A percentile compares a stretch with the other conserved stretches of the same genome.
These are phyloP conservation scores for Aegilops sharonensis DNA, from an alignment of 176 grass and related monocot species.

Conservation along the genomic window DNA sequence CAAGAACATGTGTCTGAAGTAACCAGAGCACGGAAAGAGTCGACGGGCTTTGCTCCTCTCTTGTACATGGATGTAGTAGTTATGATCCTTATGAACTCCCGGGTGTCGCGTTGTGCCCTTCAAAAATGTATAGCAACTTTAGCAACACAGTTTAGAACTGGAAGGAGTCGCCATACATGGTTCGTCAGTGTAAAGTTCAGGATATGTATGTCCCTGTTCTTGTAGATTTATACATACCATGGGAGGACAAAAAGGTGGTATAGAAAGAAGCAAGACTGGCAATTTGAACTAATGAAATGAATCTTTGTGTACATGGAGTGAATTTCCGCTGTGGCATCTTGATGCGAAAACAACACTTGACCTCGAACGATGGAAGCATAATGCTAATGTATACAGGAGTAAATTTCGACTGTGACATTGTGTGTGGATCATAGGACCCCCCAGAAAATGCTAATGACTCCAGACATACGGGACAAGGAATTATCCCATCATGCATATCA, in stretches of 20 bases:
- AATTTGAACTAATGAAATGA: not conserved
- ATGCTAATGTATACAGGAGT: too few relatives aligned
- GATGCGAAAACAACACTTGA: not conserved
- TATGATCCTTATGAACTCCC: not conserved
- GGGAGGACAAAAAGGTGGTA: not conserved
- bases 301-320: not conserved
- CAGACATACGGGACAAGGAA: too few relatives aligned
- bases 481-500: too few relatives aligned
- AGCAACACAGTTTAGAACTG: not conserved
- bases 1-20: constrained; percentile 22
- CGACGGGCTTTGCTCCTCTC: not conserved
- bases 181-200: not conserved
- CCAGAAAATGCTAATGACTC: too few relatives aligned
- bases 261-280: not conserved
- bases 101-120: not conserved
- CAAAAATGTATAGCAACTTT: not conserved
- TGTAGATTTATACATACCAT: not conserved
- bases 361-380: not conserved
- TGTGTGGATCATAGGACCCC: too few relatives aligned
- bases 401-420: too few relatives aligned
- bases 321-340: not conserved
- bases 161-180: not conserved
- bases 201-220: not conserved
- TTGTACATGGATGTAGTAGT: constrained; percentile 30
- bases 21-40: constrained; percentile 13